Conservation (phyloP, 441 rosid species). For the Heliophila coronopifolia region DNA sequence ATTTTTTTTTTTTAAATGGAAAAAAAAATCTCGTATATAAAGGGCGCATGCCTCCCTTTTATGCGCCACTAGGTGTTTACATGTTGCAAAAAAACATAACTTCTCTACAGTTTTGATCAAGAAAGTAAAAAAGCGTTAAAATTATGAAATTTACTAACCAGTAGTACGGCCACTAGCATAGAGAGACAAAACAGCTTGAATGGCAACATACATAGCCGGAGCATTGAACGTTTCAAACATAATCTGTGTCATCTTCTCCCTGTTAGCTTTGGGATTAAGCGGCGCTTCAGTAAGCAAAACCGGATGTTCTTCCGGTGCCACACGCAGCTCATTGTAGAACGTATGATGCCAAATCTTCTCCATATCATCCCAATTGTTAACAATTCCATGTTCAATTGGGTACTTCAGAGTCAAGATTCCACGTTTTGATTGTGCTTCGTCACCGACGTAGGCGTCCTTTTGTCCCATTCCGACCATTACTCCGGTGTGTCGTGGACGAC, state of each 20-base stretch:
- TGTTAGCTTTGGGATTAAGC: conserved; percentile 68
- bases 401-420: conserved; percentile 62
- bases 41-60: too few relatives aligned
- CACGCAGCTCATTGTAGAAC: conserved; percentile 65
- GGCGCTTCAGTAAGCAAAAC: conserved; percentile 68
- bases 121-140: too few relatives aligned
- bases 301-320: conserved; percentile 70
- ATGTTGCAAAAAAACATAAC: too few relatives aligned
- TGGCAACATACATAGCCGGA: conserved; percentile 72
- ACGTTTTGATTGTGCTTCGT: conserved; percentile 73
- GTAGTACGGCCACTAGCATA: conserved; percentile 78
- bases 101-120: too few relatives aligned
- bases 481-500: conserved; percentile 70
- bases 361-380: conserved; percentile 73
- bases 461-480: conserved; percentile 80
- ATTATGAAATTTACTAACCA: conserved; percentile 41
- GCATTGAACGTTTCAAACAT: conserved; percentile 71
- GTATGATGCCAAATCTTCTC: conserved; percentile 75
- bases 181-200: conserved; percentile 67
- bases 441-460: conserved; percentile 69
- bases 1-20: too few relatives aligned
- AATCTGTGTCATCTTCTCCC: conserved; percentile 71
- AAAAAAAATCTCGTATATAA: too few relatives aligned
- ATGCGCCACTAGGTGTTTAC: too few relatives aligned
- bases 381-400: conserved; percentile 71